Evolutionary conservation across 129 eudicot genomes (phyloP), one percentile per base, ranked within the genome.

Genomic region (Helianthus tuberosus): DNA sequence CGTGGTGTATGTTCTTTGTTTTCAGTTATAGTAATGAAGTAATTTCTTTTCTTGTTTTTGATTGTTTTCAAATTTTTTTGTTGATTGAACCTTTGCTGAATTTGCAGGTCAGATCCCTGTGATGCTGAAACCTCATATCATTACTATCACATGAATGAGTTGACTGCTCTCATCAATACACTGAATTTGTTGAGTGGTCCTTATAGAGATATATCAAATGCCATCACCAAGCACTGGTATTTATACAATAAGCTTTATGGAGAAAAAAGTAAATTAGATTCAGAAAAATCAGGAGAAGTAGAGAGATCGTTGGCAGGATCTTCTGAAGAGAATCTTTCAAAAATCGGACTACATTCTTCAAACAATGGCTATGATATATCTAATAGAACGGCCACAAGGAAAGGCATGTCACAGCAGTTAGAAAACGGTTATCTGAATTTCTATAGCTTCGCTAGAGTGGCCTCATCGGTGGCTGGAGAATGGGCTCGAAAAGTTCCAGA

Each of bases 391-490:
- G 71, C 66, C 53, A 74, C 75, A 68, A 77, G 75, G 61, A 68
- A 52, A 6, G 64, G 41, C 38, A 12, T 54, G 69, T 25, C 77
- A 25, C 66, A 50, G 57, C 83, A 72, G 36, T 13, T 16, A 62
- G 78, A 64, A 73, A 59, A 43, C 27, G 72, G 41, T 77, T 89
- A 89, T 76, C 68, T 86, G 51, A 90, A 94, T 73, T 63, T 58
- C 53, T 91, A 94, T 69, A 83, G 84, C 68, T 94, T 90, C 85
- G 97, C 96, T 72, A 80, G 83, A 47, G 84, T 84, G 68, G 91
- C 98, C 13, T 83, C 91, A 71, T 83, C 81, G 15, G 85, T 83
- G 66, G 88, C 75, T 13, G 86, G 82, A 78, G 83, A 82, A 59
- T 85, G 88, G 44, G 65, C 86, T 23, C 77, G 79, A 9, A 94